phyloP scores from a whole-genome alignment of 1,284 basidiomycete species.

The Tranzscheliella williamsii region DNA sequence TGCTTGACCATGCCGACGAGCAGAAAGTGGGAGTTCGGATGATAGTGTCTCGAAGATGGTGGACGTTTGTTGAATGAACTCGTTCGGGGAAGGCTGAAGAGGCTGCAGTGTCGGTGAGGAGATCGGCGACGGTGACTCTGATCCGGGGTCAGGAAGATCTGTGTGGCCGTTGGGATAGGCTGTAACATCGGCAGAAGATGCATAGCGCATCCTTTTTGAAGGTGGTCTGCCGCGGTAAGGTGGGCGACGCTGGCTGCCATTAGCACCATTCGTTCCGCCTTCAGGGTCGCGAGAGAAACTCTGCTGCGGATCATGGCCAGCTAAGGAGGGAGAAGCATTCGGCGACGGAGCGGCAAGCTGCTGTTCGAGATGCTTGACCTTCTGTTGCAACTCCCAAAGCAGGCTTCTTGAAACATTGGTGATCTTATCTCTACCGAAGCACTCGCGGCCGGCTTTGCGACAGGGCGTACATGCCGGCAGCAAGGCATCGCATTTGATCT shows the following conservation, averaged over 20 bases:
- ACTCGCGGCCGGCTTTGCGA: conserved; percentile 26
- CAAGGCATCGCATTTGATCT: conserved; percentile 38
- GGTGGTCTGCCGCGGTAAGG: background rate
- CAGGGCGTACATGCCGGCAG: conserved; percentile 37
- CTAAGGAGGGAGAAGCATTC: too few species aligned
- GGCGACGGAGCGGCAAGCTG: conserved; percentile 19
- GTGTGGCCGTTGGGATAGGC: background rate
- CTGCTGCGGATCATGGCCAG: too few species aligned
- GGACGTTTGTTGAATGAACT: conserved; percentile 33
- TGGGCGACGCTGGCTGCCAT: background rate
- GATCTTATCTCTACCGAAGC: conserved; percentile 29
- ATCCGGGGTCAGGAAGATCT: background rate
- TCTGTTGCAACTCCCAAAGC: conserved; percentile 33
- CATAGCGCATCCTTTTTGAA: background rate
- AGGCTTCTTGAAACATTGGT: conserved; percentile 31
- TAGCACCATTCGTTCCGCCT: background rate
- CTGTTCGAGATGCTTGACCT: conserved; percentile 32
- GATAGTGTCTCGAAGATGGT: conserved; percentile 35
- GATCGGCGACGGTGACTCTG: conserved; percentile 6
- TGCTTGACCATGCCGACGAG: conserved; percentile 6
- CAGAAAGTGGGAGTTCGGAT: conserved; percentile 17
- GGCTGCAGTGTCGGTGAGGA: conserved; percentile 6
- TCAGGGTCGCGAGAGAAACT: too few species aligned
- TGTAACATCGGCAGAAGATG: background rate
- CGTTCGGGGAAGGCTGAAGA: conserved; percentile 17